Evolutionary conservation across 225 moss, liverwort and hornwort genomes (phyloP).

Genomic region (Asterella californica): DNA sequence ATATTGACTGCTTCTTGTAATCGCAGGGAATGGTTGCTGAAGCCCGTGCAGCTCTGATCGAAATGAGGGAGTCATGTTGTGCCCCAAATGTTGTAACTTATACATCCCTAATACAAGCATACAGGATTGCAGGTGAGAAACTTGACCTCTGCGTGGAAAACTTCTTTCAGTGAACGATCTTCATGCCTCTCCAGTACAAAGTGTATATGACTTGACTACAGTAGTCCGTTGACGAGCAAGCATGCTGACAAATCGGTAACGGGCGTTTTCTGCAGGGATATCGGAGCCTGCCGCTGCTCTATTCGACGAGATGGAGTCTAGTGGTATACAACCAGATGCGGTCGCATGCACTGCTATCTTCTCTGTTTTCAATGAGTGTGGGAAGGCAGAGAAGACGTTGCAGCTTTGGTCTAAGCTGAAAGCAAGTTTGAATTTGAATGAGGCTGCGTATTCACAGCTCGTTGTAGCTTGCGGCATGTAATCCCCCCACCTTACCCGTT

Average conservation of each 20-base stretch:
- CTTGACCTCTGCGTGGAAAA: background rate
- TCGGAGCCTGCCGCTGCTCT: conserved; percentile 51
- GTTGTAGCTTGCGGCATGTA: conserved; percentile 81
- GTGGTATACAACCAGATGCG: conserved; percentile 54
- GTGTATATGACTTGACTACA: background rate
- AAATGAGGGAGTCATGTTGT: conserved; percentile 67
- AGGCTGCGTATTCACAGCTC: conserved; percentile 55
- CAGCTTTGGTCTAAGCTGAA: conserved; percentile 54
- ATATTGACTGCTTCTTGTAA: background rate
- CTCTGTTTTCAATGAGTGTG: conserved; percentile 59
- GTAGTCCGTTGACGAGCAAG: background rate
- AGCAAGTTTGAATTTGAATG: conserved; percentile 39
- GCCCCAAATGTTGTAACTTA: conserved; percentile 80
- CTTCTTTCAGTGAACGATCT: background rate
- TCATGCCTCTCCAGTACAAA: background rate
- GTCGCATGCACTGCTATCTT: conserved; percentile 71
- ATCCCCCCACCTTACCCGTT: conserved; percentile 5
- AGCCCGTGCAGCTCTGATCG: conserved; percentile 56
- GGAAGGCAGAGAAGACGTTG: conserved; percentile 55
- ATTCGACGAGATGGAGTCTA: conserved; percentile 71
- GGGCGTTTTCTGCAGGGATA: conserved; percentile 43
- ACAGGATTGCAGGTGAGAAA: conserved; percentile 68
- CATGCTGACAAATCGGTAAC: background rate
- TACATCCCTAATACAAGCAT: conserved; percentile 63
- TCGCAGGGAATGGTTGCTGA: conserved; percentile 65